Evolutionary conservation across 192 early-diverging fungal species (phyloP).

Genomic region (Mortierella antarctica): DNA sequence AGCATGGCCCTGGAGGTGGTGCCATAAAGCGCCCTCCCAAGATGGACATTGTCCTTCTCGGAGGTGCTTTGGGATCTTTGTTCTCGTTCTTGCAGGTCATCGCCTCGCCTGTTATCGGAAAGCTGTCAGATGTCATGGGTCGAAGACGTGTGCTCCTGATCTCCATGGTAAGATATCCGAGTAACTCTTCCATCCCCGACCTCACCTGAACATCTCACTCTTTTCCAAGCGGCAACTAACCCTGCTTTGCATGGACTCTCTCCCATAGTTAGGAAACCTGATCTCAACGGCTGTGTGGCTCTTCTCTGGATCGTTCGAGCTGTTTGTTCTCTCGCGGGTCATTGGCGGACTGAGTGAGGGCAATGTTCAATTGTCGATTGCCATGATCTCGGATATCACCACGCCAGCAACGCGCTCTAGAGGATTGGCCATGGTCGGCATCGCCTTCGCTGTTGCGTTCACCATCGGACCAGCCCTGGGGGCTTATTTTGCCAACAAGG

Average conservation of each 20-base stretch:
- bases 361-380: constrained; percentile 96
- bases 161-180: constrained; percentile 74
- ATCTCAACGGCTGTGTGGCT: constrained; percentile 92
- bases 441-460: constrained; percentile 96
- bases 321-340: constrained; percentile 86
- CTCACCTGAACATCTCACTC: neutral
- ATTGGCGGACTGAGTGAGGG: constrained; percentile 97
- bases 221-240: neutral
- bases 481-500: constrained; percentile 76
- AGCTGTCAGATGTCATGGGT: constrained; percentile 81
- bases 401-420: constrained; percentile 77
- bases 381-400: constrained; percentile 96
- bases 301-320: constrained; percentile 82
- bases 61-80: constrained; percentile 90
- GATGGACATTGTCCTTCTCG: constrained; percentile 87
- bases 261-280: constrained; percentile 83
- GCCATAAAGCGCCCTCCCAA: constrained; percentile 51
- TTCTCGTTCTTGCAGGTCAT: constrained; percentile 96
- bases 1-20: neutral
- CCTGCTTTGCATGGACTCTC: neutral
- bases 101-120: constrained; percentile 86
- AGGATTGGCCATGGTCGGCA: constrained; percentile 93
- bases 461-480: constrained; percentile 94
- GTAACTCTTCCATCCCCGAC: neutral
- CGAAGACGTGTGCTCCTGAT: constrained; percentile 83